A percentile compares a stretch with the other conserved stretches of the same genome.
Evolutionary conservation across 768 basidiomycete genomes (phyloP).

Genomic region (Hygrocybe punicea): DNA sequence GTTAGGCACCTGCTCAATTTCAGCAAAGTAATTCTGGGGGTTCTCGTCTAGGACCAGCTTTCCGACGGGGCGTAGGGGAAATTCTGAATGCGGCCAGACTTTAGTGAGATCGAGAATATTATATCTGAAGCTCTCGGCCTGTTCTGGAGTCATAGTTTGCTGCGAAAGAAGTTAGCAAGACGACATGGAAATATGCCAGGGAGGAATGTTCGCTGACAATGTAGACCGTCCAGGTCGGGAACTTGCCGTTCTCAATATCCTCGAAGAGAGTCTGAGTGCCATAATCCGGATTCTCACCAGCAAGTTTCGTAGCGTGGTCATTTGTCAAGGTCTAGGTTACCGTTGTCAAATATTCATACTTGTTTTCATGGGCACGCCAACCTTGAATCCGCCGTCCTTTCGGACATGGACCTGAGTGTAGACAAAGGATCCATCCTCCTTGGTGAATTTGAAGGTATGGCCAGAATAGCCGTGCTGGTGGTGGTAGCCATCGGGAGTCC

Average conservation of each 20-base stretch:
- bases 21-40: slow-evolving; percentile 85
- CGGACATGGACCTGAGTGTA: slow-evolving; percentile 87
- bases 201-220: slow-evolving; percentile 47
- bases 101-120: slow-evolving; percentile 91
- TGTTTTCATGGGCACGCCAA: slow-evolving; percentile 17
- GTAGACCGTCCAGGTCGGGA: slow-evolving; percentile 86
- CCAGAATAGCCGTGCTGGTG: slow-evolving; percentile 90
- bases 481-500: slow-evolving; percentile 87
- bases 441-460: slow-evolving; percentile 87
- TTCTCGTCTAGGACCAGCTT: slow-evolving; percentile 80
- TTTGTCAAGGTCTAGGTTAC: slow-evolving; percentile 71
- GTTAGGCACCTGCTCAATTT: slow-evolving; percentile 80
- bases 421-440: slow-evolving; percentile 76
- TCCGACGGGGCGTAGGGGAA: slow-evolving; percentile 85
- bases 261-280: slow-evolving; percentile 76
- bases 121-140: slow-evolving; percentile 88
- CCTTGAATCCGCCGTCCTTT: slow-evolving; percentile 80
- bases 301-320: slow-evolving; percentile 59
- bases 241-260: slow-evolving; percentile 75
- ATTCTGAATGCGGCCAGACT: slow-evolving; percentile 84
- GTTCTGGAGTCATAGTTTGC: slow-evolving; percentile 91
- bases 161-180: slow-evolving; percentile 25
- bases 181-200: background rate
- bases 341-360: background rate
- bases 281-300: slow-evolving; percentile 81